Conservation (phyloP, 495 filamentous ascomycete species). For the Neurospora sp. region DNA sequence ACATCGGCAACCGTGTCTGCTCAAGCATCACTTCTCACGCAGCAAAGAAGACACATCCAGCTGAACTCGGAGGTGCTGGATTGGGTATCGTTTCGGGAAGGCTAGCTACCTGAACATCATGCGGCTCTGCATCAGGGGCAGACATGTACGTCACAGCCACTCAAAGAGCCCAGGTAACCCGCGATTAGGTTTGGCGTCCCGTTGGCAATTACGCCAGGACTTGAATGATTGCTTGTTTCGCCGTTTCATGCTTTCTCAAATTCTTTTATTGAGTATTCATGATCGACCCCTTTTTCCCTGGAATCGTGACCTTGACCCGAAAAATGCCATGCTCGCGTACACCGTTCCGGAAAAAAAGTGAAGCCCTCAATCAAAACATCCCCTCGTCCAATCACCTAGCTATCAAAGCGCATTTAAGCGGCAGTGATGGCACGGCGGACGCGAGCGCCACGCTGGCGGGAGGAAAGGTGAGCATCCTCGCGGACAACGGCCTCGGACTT, state of each 20-base stretch:
- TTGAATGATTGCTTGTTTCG: conserved; percentile 1
- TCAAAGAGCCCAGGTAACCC: neutral
- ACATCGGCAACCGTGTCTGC: neutral
- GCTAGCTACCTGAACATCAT: neutral
- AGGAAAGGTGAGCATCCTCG: conserved; percentile 56
- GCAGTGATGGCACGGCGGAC: conserved; percentile 70
- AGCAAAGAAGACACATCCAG: neutral
- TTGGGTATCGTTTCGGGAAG: neutral
- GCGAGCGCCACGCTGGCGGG: conserved; percentile 78
- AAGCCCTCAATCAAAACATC: conserved; percentile 27
- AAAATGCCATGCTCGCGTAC: conserved; percentile 33
- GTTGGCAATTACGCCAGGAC: neutral
- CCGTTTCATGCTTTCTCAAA: conserved; percentile 19
- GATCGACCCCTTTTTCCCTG: conserved; percentile 26
- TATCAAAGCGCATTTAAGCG: conserved; percentile 41
- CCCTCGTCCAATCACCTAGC: conserved; percentile 13
- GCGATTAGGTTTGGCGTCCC: neutral
- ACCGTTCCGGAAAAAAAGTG: conserved; percentile 30
- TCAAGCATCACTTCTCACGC: neutral
- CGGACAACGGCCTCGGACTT: conserved; percentile 61
- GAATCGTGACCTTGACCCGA: conserved; percentile 31
- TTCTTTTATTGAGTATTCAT: conserved; percentile 30
- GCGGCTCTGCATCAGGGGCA: neutral
- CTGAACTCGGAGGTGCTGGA: neutral
- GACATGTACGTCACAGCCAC: neutral